These are phyloP conservation scores for Apiospora aurea DNA, from an alignment of 2,329 filamentous ascomycete genomes.

Conservation along the genomic window DNA sequence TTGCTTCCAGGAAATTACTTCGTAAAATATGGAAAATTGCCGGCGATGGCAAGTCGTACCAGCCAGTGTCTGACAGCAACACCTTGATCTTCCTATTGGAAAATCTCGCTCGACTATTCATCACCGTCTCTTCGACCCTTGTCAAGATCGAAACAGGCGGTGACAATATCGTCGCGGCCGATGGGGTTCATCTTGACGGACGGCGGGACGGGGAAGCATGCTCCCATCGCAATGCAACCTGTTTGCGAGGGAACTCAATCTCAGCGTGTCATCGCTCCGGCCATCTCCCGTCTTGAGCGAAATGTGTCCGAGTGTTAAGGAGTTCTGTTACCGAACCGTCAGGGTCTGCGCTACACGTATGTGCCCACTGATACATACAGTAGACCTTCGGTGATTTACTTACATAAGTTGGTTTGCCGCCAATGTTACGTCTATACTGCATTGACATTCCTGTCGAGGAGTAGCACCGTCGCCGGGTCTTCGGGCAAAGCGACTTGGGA, in stretches of 20 bases:
- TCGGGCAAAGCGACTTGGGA: not conserved
- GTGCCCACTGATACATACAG: not conserved
- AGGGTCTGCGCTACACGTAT: not conserved
- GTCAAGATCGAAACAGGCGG: not conserved
- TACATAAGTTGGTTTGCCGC: not conserved
- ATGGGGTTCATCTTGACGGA: not conserved
- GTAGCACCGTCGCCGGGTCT: not conserved
- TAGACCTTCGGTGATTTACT: not conserved
- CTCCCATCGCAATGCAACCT: not conserved
- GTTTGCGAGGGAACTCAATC: not conserved
- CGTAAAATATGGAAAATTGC: not conserved
- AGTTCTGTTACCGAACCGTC: not conserved
- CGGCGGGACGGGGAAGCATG: not conserved
- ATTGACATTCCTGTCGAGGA: not conserved
- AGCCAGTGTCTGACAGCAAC: not conserved
- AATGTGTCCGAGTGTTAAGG: conserved; percentile 7
- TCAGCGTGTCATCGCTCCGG: not conserved
- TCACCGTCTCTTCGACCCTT: not conserved
- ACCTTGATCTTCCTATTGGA: not conserved
- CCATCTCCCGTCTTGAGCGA: not conserved
- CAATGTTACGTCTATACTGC: not conserved
- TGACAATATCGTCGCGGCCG: not conserved
- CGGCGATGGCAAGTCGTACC: not conserved
- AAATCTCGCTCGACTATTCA: not conserved
- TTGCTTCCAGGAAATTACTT: not conserved